Conservation (phyloP, 176 grass and related monocot genomes). For the Chloris gayana region DNA sequence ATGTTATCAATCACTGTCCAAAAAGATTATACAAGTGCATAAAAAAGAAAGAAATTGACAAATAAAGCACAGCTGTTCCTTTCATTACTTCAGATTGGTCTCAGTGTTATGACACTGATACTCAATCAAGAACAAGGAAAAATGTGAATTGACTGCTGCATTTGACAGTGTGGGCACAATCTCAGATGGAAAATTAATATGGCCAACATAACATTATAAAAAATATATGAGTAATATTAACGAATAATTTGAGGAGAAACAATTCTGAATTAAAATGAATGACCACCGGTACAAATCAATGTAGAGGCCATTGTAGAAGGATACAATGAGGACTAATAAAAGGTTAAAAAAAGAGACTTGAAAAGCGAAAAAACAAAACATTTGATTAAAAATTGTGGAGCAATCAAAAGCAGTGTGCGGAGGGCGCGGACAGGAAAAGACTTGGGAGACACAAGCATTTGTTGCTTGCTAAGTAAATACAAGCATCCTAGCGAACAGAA, state of each 20-base stretch:
- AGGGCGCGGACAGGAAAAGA: neutral
- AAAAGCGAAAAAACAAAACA: neutral
- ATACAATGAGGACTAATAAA: neutral
- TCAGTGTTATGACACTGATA: neutral
- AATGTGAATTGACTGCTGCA: neutral
- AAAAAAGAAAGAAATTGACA: neutral
- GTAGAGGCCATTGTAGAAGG: neutral
- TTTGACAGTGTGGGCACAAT: neutral
- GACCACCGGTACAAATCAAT: neutral
- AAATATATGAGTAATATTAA: neutral
- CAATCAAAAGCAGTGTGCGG: too few relatives aligned
- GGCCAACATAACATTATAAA: neutral
- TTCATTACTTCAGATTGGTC: neutral
- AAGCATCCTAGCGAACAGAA: neutral
- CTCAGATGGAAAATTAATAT: neutral
- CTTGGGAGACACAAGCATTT: neutral
- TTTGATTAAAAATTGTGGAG: neutral
- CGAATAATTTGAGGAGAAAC: neutral
- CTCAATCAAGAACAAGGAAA: neutral
- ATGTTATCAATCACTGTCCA: neutral
- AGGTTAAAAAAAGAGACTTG: neutral
- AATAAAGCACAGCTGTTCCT: neutral
- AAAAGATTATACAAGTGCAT: neutral
- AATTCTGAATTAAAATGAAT: neutral
- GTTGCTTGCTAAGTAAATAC: neutral